A percentile compares a stretch with the other conserved stretches of the same genome.
Evolutionary conservation across 225 moss, liverwort and hornwort genomes (phyloP).

Genomic region (Anthoceros angustus): DNA sequence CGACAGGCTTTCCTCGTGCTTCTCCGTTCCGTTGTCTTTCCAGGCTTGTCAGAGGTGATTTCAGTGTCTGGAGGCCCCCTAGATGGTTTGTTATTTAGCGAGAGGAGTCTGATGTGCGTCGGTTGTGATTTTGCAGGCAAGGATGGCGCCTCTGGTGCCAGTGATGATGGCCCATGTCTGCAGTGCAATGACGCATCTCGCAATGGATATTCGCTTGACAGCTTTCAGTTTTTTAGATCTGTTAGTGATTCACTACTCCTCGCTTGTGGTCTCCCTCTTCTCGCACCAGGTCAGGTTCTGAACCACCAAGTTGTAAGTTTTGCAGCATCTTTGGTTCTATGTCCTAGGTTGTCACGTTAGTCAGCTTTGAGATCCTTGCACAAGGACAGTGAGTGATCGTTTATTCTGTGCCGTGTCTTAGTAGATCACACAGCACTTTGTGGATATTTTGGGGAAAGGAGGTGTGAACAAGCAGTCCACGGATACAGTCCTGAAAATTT

Average conservation of each 20-base stretch:
- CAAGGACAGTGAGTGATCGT: no score
- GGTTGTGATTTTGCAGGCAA: conserved; percentile 31
- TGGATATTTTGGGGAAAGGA: conserved; percentile 76
- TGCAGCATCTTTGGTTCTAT: conserved; percentile 5
- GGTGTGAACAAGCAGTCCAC: conserved; percentile 73
- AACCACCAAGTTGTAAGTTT: neutral
- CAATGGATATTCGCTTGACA: conserved; percentile 70
- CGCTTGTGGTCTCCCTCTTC: conserved; percentile 53
- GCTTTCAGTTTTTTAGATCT: conserved; percentile 72
- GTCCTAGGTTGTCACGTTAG: conserved; percentile 6
- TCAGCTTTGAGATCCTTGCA: neutral
- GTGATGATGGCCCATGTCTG: conserved; percentile 88
- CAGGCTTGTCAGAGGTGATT: conserved; percentile 59
- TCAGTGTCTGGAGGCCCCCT: neutral
- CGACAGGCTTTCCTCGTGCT: conserved; percentile 62
- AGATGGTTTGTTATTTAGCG: neutral
- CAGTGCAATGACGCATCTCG: conserved; percentile 97
- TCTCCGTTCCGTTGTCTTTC: conserved; percentile 59
- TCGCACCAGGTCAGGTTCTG: conserved; percentile 43
- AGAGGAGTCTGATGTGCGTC: neutral
- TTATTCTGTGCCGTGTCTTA: neutral
- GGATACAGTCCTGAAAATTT: conserved; percentile 38
- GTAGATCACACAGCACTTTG: conserved; percentile 69
- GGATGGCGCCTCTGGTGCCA: conserved; percentile 86
- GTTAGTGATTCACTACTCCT: conserved; percentile 62